These are phyloP conservation scores for Ophiostoma tasmaniense DNA, from an alignment of 2,329 filamentous ascomycete species.

Conservation along the genomic window DNA sequence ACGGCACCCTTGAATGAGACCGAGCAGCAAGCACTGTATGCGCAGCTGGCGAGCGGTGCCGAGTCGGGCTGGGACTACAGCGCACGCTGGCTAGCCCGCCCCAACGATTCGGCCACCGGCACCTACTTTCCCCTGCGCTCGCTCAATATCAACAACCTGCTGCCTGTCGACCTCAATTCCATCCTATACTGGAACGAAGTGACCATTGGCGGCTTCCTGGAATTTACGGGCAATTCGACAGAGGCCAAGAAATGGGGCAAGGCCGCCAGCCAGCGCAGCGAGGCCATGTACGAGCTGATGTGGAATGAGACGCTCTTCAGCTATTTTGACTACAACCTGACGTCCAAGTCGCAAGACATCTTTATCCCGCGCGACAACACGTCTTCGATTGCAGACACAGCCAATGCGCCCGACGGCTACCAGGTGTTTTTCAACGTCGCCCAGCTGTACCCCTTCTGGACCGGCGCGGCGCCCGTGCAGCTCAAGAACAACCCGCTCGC, in stretches of 20 bases:
- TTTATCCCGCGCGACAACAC: conserved; percentile 44
- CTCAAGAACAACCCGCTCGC: conserved; percentile 52
- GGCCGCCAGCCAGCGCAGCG: conserved; percentile 39
- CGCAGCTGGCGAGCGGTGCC: conserved; percentile 55
- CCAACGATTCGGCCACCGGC: conserved; percentile 49
- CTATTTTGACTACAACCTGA: conserved; percentile 64
- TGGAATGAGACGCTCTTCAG: conserved; percentile 55
- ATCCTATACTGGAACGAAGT: conserved; percentile 60
- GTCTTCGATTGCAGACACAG: conserved; percentile 33
- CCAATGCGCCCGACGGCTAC: conserved; percentile 42
- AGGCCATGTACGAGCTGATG: conserved; percentile 54
- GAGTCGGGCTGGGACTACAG: conserved; percentile 60
- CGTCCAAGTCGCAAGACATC: conserved; percentile 45
- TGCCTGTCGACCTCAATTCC: conserved; percentile 60
- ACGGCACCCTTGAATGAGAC: conserved; percentile 41
- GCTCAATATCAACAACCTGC: conserved; percentile 48
- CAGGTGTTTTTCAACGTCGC: conserved; percentile 51
- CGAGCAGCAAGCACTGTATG: conserved; percentile 46
- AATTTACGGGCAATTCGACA: conserved; percentile 40
- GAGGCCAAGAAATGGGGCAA: conserved; percentile 39
- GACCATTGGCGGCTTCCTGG: conserved; percentile 47
- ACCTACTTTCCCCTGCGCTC: conserved; percentile 58
- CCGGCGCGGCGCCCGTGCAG: conserved; percentile 49
- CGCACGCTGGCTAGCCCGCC: conserved; percentile 49
- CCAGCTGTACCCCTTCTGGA: conserved; percentile 63